phyloP scores from a whole-genome alignment of 2,329 filamentous ascomycete species.

The Metarhizium rileyi region DNA sequence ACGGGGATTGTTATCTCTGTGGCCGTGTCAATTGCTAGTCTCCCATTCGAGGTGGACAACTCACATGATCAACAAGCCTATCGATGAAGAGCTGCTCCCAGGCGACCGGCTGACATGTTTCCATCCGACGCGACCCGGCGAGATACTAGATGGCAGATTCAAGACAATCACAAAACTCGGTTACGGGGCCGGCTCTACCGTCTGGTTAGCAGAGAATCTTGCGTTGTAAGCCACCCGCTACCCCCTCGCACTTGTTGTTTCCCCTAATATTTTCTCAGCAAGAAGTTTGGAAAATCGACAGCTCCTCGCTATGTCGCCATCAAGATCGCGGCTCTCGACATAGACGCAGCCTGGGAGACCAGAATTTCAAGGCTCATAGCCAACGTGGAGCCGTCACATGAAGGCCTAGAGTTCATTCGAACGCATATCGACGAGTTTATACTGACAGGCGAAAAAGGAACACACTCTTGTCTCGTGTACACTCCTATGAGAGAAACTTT shows the following conservation, averaged over 20 bases:
- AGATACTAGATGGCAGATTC: conserved; percentile 24
- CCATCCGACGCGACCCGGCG: conserved; percentile 12
- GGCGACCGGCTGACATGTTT: conserved; percentile 8
- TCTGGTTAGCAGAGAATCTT: conserved; percentile 25
- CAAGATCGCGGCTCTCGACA: conserved; percentile 9
- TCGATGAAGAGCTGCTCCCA: conserved; percentile 13
- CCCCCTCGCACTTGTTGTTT: neutral
- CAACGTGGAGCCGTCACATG: conserved; percentile 10
- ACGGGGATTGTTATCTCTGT: neutral
- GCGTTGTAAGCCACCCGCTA: conserved; percentile 7
- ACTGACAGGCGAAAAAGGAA: conserved; percentile 8
- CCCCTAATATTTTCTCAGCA: neutral
- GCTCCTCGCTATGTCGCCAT: neutral
- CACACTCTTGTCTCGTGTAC: conserved; percentile 14
- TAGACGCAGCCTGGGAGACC: conserved; percentile 8
- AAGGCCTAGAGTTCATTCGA: conserved; percentile 7
- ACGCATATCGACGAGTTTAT: conserved; percentile 10
- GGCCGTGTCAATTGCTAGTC: neutral
- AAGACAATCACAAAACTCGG: conserved; percentile 26
- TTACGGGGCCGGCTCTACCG: conserved; percentile 25
- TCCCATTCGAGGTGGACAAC: neutral
- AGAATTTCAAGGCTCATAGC: conserved; percentile 7
- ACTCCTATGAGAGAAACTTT: conserved; percentile 14
- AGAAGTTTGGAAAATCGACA: neutral
- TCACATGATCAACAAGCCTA: conserved; percentile 1